phyloP scores from a whole-genome alignment of 2,329 filamentous ascomycete species.

The Zasmidium cellare region DNA sequence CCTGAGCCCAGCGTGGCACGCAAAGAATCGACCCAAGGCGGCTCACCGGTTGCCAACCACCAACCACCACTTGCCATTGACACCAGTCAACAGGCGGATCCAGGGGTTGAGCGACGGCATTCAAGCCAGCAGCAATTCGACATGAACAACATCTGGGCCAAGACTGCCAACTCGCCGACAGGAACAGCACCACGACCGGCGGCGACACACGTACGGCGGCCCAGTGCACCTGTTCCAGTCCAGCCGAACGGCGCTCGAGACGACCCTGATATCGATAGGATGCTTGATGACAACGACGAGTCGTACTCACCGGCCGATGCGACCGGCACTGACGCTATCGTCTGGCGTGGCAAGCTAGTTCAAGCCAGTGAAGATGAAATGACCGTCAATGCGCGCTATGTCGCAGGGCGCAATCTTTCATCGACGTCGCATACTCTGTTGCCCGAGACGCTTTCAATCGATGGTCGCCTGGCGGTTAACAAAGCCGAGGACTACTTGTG shows the following conservation, averaged over 20 bases:
- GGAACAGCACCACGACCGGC: conserved; percentile 37
- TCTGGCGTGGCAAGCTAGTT: conserved; percentile 73
- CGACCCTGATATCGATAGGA: conserved; percentile 85
- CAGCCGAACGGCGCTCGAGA: conserved; percentile 60
- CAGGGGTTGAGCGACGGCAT: conserved; percentile 33
- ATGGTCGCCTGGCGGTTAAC: conserved; percentile 76
- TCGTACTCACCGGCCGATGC: conserved; percentile 80
- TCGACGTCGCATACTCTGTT: conserved; percentile 73
- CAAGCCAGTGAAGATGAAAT: conserved; percentile 40
- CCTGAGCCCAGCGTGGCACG: not conserved
- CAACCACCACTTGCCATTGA: conserved; percentile 22
- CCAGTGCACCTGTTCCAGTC: conserved; percentile 29
- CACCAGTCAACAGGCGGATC: conserved; percentile 16
- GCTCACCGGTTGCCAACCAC: conserved; percentile 7
- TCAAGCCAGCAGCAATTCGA: conserved; percentile 59
- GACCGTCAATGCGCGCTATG: conserved; percentile 72
- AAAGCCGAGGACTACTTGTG: conserved; percentile 91
- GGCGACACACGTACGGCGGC: conserved; percentile 48
- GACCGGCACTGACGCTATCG: conserved; percentile 60
- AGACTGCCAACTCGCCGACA: conserved; percentile 70
- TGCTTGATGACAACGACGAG: conserved; percentile 79
- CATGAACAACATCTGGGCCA: conserved; percentile 81
- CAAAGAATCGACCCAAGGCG: conserved; percentile 2
- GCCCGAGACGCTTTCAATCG: conserved; percentile 67
- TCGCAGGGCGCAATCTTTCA: conserved; percentile 79